Conservation (phyloP, 1,139 yeast species). For the Saccharomycopsis hybrid region DNA sequence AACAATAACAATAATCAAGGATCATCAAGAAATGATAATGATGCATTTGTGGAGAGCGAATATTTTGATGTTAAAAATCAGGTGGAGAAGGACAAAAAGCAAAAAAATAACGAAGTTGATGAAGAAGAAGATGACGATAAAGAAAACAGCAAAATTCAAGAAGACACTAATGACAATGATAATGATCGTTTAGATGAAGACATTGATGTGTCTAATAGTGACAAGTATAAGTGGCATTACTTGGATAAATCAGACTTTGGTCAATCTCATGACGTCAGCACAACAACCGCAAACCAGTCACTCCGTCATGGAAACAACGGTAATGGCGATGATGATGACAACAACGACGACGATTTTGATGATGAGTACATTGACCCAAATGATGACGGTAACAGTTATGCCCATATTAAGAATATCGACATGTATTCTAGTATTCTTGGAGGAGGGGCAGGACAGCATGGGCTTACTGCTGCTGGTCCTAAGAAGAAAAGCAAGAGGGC, state of each 20-base stretch:
- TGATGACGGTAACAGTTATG: constrained; percentile 74
- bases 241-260: constrained; percentile 15
- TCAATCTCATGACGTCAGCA: too few relatives aligned
- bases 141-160: constrained; percentile 24
- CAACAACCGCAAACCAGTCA: constrained; percentile 27
- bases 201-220: constrained; percentile 15
- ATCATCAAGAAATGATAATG: constrained; percentile 26
- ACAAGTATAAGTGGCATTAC: constrained; percentile 26
- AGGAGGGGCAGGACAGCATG: too few relatives aligned
- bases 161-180: constrained; percentile 27
- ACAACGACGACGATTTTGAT: constrained; percentile 26
- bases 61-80: constrained; percentile 23
- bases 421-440: constrained; percentile 36
- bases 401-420: constrained; percentile 36
- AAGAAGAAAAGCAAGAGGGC: too few relatives aligned
- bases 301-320: constrained; percentile 26
- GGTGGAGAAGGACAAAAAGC: constrained; percentile 24
- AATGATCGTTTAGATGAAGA: constrained; percentile 23
- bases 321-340: constrained; percentile 26
- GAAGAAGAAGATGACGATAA: constrained; percentile 38
- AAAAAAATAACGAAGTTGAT: constrained; percentile 35
- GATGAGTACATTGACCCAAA: constrained; percentile 75
- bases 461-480: too few relatives aligned
- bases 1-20: too few relatives aligned
- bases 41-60: constrained; percentile 23